Conservation (phyloP, 192 early-diverging fungal genomes). For the Jimgerdemannia lactiflua region DNA sequence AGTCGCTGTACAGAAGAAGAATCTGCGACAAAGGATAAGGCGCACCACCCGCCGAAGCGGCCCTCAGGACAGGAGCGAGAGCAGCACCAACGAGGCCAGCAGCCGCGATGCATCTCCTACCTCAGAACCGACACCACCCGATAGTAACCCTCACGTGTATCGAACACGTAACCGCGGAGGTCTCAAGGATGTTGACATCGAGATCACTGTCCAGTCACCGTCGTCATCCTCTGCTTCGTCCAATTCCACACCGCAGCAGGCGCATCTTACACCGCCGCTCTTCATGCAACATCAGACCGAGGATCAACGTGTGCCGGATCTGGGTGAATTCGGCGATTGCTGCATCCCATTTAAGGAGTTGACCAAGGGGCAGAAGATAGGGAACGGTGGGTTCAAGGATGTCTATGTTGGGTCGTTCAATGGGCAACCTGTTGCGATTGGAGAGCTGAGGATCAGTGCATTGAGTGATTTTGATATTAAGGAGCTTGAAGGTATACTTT, state of each 20-base stretch:
- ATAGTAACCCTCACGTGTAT: not conserved
- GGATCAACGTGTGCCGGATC: conserved; percentile 17
- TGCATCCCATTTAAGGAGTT: conserved; percentile 44
- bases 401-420: conserved; percentile 49
- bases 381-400: conserved; percentile 54
- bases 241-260: not conserved
- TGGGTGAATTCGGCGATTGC: conserved; percentile 34
- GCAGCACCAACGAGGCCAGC: not conserved
- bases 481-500: conserved; percentile 52
- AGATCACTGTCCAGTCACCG: not conserved
- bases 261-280: not conserved
- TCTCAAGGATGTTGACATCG: not conserved
- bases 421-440: conserved; percentile 48
- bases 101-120: not conserved
- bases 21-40: not conserved
- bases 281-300: not conserved
- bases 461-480: conserved; percentile 50
- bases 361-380: conserved; percentile 45
- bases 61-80: not conserved
- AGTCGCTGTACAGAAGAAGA: not conserved
- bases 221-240: not conserved
- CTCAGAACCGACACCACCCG: not conserved
- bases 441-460: conserved; percentile 45
- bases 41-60: not conserved
- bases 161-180: not conserved